phyloP scores from a whole-genome alignment of 352 stramenopile genomes.

The Thalassiosira hispida region DNA sequence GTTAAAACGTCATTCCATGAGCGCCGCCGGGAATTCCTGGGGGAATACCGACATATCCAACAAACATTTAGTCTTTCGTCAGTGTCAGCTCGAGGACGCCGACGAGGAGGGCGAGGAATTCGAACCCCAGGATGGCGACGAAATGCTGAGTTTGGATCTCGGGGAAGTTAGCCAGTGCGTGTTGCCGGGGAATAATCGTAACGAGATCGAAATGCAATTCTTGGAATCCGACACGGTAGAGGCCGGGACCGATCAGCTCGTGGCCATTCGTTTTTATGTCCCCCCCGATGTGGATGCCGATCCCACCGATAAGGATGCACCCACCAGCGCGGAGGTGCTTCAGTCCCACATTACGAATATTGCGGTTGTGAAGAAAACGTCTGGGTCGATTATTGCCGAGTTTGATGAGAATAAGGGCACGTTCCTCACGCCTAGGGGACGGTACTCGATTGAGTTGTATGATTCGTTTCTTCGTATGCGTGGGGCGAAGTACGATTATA shows the following conservation, averaged over 20 bases:
- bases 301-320: slow-evolving; percentile 70
- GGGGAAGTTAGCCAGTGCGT: slow-evolving; percentile 90
- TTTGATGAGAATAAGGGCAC: slow-evolving; percentile 95
- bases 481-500: slow-evolving; percentile 99
- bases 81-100: slow-evolving; percentile 80
- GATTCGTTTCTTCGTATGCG: slow-evolving; percentile 95
- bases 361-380: slow-evolving; percentile 89
- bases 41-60: slow-evolving; percentile 93
- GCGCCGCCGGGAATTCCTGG: slow-evolving; percentile 90
- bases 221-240: slow-evolving; percentile 97
- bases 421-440: slow-evolving; percentile 97
- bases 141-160: slow-evolving; percentile 86
- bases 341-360: slow-evolving; percentile 85
- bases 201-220: slow-evolving; percentile 99
- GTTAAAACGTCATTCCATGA: slow-evolving; percentile 91
- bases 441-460: slow-evolving; percentile 98
- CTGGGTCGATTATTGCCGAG: slow-evolving; percentile 96
- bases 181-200: slow-evolving; percentile 94
- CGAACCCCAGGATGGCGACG: slow-evolving; percentile 78
- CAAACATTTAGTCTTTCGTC: slow-evolving; percentile 83
- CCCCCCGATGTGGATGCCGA: slow-evolving; percentile 85
- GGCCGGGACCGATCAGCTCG: slow-evolving; percentile 87
- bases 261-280: slow-evolving; percentile 97
- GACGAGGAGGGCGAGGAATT: slow-evolving; percentile 85
- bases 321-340: slow-evolving; percentile 87